Base-by-base conservation (phyloP, 768 basidiomycete genomes). In the Mycena chlorophos region DNA sequence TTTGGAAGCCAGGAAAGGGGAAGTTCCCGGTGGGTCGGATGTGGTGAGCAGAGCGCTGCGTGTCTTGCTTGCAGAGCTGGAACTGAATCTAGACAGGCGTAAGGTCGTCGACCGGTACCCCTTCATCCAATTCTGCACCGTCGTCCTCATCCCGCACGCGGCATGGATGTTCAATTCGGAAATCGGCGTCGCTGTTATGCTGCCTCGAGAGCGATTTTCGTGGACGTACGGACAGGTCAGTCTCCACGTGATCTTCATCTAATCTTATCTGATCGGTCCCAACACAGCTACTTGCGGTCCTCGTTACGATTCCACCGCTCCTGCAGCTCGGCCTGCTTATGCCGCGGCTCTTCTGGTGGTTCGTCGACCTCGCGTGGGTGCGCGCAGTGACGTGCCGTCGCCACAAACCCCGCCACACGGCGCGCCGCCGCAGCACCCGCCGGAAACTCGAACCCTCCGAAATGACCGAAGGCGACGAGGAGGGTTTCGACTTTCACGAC, bases 351-450 rank as follows among this genome's bases (percentile, higher is more conserved):
- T 51, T 46, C 5, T 22, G 20, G 4, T 62, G 60, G 60, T 58
- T 62, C 47, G 14, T 49, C 20, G 56, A 62, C 49, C 48, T 62
- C n/a, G n/a, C 53, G 27, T 62, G 60, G 60, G 56, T 62, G 46
- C 56, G 60, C 20, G 47, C 26, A 16, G 3, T 61, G 6, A 54
- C 31, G 3, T 17, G 56, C 40, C 56, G 56, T 8, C 45, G 38
- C 10, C 4, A 51, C 27, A 30, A 54, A 34, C 55, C 55, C 4
- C 45, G 12, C 6, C 45, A 46, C 45, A 6, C 8, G 13, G 23
- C 45, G 45, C 45, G 12, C 13, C 26, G 12, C 31, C 10, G 8
- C 31, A 8, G 31, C 17, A 34, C 31, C 31, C 31, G 31, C 8
- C 31, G 31, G 31, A 17, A 34, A 17, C 31, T 17, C 17, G 31